Evolutionary conservation across 192 early-diverging fungal genomes (phyloP).

Genomic region (Coemansia furcata): DNA sequence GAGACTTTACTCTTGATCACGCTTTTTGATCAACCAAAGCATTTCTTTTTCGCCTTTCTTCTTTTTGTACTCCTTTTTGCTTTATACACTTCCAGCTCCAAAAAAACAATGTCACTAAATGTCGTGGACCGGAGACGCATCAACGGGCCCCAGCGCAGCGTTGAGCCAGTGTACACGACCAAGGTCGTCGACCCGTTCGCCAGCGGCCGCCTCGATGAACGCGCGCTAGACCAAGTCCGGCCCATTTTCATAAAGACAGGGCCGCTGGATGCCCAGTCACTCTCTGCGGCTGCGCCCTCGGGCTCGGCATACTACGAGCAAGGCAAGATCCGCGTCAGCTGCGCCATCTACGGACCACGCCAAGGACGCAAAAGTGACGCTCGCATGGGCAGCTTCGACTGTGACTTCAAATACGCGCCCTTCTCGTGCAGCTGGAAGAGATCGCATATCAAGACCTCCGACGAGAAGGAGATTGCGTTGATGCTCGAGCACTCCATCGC

Average conservation of each 20-base stretch:
- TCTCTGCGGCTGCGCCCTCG: conserved; percentile 30
- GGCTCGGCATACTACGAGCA: conserved; percentile 55
- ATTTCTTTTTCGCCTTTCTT: not conserved
- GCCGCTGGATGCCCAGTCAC: conserved; percentile 23
- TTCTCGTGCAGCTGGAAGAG: conserved; percentile 49
- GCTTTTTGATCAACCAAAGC: not conserved
- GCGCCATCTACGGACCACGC: conserved; percentile 53
- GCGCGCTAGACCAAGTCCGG: conserved; percentile 36
- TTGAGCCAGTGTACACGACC: conserved; percentile 40
- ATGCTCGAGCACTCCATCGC: conserved; percentile 46
- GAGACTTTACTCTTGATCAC: not conserved
- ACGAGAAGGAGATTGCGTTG: conserved; percentile 50
- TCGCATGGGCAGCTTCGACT: conserved; percentile 43
- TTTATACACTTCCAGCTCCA: not conserved
- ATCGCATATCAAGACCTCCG: conserved; percentile 34
- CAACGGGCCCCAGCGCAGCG: conserved; percentile 48
- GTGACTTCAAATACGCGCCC: conserved; percentile 53
- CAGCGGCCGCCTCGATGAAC: conserved; percentile 21
- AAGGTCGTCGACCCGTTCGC: conserved; percentile 13
- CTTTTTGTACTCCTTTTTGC: not conserved
- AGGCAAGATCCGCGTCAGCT: conserved; percentile 51
- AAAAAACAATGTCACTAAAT: conserved; percentile 32
- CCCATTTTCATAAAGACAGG: conserved; percentile 51
- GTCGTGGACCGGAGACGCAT: conserved; percentile 44
- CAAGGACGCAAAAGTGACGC: conserved; percentile 43